Conservation (phyloP, 768 basidiomycete species). For the Dictyophora rubrovolvata region DNA sequence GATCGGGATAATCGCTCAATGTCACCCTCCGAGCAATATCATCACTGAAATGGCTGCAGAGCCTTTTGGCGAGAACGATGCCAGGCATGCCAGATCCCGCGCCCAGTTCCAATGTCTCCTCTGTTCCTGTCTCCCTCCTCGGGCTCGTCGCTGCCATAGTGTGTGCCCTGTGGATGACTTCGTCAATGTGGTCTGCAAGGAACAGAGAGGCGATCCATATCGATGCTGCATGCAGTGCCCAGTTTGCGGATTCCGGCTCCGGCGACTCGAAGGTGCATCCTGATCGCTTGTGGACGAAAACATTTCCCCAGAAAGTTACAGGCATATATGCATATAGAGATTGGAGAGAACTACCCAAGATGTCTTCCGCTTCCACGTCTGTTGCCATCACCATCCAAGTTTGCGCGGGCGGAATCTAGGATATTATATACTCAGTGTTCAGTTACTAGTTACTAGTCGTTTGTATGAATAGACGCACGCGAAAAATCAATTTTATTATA, state of each 20-base stretch:
- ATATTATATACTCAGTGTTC: too few species aligned
- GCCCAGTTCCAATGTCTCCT: conserved; percentile 57
- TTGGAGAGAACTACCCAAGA: conserved; percentile 55
- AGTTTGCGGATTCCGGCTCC: conserved; percentile 57
- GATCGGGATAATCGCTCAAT: conserved; percentile 66
- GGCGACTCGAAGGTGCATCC: conserved; percentile 43
- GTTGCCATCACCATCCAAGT: background rate
- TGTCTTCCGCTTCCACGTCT: conserved; percentile 37
- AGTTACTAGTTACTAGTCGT: too few species aligned
- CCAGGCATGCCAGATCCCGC: conserved; percentile 68
- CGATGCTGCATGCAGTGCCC: conserved; percentile 68
- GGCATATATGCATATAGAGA: conserved; percentile 53
- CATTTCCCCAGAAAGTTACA: conserved; percentile 28
- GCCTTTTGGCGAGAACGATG: conserved; percentile 46
- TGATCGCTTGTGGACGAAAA: conserved; percentile 3
- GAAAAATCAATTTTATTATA: background rate
- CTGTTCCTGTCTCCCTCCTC: too few species aligned
- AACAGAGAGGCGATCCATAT: conserved; percentile 65
- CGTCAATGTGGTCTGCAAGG: conserved; percentile 53
- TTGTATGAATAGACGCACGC: too few species aligned
- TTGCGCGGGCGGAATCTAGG: background rate
- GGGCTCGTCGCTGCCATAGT: background rate
- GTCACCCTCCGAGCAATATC: conserved; percentile 29
- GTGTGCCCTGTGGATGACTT: conserved; percentile 27
- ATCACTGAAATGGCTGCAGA: conserved; percentile 19